A percentile compares a stretch with the other conserved stretches of the same genome.
phyloP scores from a whole-genome alignment of 225 moss, liverwort and hornwort species.

The Bryum argenteum region DNA sequence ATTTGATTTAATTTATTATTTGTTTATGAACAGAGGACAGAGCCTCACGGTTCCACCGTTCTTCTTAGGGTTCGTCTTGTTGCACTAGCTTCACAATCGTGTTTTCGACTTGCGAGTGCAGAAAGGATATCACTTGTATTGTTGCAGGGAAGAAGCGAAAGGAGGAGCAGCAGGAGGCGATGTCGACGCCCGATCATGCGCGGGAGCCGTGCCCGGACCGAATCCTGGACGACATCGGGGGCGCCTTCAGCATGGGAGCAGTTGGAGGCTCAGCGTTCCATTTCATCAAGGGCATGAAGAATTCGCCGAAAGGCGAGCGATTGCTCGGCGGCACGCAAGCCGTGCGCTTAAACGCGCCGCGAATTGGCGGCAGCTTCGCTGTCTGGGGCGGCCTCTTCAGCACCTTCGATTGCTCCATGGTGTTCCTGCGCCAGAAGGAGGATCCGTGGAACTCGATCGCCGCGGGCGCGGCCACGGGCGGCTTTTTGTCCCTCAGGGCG shows the following conservation, averaged over 20 bases:
- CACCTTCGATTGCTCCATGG: slow-evolving; percentile 54
- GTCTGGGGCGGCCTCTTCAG: slow-evolving; percentile 69
- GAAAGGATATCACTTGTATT: no score
- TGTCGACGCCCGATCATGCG: slow-evolving; percentile 47
- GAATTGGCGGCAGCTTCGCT: slow-evolving; percentile 64
- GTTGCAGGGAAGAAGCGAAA: no score
- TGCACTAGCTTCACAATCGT: no score
- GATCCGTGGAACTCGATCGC: slow-evolving; percentile 73
- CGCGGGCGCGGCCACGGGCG: slow-evolving; percentile 64
- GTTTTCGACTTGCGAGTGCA: no score
- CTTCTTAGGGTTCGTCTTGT: no score
- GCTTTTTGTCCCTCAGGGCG: slow-evolving; percentile 53
- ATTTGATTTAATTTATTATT: no score
- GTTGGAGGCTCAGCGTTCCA: slow-evolving; percentile 66
- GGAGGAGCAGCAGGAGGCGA: neutral
- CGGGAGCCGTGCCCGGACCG: slow-evolving; percentile 66
- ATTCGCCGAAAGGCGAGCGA: slow-evolving; percentile 61
- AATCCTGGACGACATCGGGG: slow-evolving; percentile 62
- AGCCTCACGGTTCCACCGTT: no score
- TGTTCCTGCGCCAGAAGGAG: slow-evolving; percentile 62
- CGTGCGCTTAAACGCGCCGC: slow-evolving; percentile 61
- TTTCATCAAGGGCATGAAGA: slow-evolving; percentile 69
- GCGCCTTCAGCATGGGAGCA: slow-evolving; percentile 68
- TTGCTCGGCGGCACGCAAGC: slow-evolving; percentile 61
- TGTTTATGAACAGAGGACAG: no score